Evolutionary conservation across 2,329 filamentous ascomycete genomes (phyloP).

Genomic region (Alternaria novae-zelandiae): DNA sequence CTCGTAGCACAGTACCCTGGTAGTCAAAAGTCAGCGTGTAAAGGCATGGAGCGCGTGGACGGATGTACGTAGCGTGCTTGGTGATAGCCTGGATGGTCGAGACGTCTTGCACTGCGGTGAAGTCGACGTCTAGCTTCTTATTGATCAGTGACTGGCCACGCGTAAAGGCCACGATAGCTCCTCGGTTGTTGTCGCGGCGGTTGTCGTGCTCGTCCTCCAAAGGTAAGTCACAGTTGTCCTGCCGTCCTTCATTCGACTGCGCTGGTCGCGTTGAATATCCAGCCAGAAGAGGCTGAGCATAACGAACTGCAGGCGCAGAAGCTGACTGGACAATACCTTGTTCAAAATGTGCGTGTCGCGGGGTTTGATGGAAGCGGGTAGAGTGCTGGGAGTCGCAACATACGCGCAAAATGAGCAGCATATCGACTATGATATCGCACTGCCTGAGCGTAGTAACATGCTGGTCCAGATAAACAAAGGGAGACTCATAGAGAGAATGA

Average conservation of each 20-base stretch:
- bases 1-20: neutral
- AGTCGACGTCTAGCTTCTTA: neutral
- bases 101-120: neutral
- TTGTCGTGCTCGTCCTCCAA: neutral
- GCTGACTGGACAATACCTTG: neutral
- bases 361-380: neutral
- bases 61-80: neutral
- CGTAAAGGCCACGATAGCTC: neutral
- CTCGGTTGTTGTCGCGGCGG: neutral
- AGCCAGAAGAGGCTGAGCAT: neutral
- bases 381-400: neutral
- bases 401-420: neutral
- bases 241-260: neutral
- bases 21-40: neutral
- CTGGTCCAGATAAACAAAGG: neutral
- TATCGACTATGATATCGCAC: neutral
- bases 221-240: neutral
- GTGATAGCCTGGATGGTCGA: neutral
- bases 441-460: neutral
- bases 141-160: neutral
- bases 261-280: neutral
- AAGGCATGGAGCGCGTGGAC: neutral
- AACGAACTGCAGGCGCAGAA: neutral
- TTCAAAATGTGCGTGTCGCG: neutral
- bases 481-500: neutral